Evolutionary conservation across 2,329 filamentous ascomycete genomes (phyloP).

Genomic region (Clarireedia monteithiana): DNA sequence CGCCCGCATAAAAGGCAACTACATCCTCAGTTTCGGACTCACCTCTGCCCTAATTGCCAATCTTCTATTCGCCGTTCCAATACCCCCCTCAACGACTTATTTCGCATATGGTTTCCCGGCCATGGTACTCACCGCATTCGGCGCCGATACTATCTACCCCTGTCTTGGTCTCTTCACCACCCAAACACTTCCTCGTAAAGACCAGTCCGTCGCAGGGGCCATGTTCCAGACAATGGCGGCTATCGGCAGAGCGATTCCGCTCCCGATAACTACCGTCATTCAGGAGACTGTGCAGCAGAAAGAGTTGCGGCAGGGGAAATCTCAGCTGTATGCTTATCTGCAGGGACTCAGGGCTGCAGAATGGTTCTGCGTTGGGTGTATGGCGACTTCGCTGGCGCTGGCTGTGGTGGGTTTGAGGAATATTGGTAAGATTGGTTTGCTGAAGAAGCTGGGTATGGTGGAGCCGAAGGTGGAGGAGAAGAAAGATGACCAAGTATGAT

Average conservation of each 20-base stretch:
- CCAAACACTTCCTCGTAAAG: slow-evolving; percentile 50
- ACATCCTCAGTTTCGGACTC: slow-evolving; percentile 44
- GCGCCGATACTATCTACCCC: slow-evolving; percentile 60
- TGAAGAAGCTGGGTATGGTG: slow-evolving; percentile 21
- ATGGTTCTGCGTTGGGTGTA: slow-evolving; percentile 21
- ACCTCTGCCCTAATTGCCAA: slow-evolving; percentile 36
- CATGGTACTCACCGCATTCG: slow-evolving; percentile 57
- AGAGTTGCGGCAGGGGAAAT: slow-evolving; percentile 30
- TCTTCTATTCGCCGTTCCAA: slow-evolving; percentile 56
- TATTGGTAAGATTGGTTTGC: slow-evolving; percentile 24
- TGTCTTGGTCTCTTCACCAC: slow-evolving; percentile 59
- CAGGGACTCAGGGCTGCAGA: slow-evolving; percentile 18
- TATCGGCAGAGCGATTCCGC: slow-evolving; percentile 55
- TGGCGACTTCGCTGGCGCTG: slow-evolving; percentile 11
- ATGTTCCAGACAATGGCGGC: slow-evolving; percentile 61
- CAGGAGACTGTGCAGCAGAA: slow-evolving; percentile 54
- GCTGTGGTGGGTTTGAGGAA: slow-evolving; percentile 14
- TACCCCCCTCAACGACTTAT: slow-evolving; percentile 52
- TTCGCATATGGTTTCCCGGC: slow-evolving; percentile 60
- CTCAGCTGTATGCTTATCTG: slow-evolving; percentile 10
- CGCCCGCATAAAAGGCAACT: slow-evolving; percentile 37
- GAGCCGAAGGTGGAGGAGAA: neutral
- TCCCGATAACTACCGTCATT: slow-evolving; percentile 57
- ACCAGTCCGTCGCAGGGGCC: slow-evolving; percentile 61
- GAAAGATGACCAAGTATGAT: neutral